phyloP scores from a whole-genome alignment of 306 rosid genomes.

The Canavalia gladiata region DNA sequence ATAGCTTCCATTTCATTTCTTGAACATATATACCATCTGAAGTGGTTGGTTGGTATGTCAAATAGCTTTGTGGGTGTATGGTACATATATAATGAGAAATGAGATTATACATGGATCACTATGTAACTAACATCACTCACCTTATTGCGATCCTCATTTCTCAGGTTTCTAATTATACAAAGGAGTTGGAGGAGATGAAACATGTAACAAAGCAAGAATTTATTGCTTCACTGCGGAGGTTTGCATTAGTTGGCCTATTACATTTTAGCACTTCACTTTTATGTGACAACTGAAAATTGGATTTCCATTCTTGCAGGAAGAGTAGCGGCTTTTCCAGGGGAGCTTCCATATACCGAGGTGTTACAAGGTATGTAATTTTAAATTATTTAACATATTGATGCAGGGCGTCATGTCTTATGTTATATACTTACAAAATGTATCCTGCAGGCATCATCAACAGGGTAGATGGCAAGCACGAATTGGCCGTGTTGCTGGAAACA shows the following conservation, averaged over 20 bases:
- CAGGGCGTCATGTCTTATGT: no score
- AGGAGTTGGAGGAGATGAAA: slow-evolving; percentile 94
- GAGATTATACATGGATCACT: neutral
- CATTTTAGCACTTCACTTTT: neutral
- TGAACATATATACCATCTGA: neutral
- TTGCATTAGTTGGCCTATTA: neutral
- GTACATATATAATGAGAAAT: neutral
- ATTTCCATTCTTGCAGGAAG: slow-evolving; percentile 63
- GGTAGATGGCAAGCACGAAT: slow-evolving; percentile 99
- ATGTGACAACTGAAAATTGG: neutral
- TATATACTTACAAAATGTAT: slow-evolving; percentile 7
- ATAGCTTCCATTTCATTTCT: neutral
- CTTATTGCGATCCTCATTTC: slow-evolving; percentile 11
- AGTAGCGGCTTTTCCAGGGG: slow-evolving; percentile 99
- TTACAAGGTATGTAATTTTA: slow-evolving; percentile 71
- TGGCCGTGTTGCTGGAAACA: slow-evolving; percentile 99
- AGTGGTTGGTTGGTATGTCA: neutral
- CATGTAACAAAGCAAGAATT: slow-evolving; percentile 92
- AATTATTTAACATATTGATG: neutral
- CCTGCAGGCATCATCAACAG: slow-evolving; percentile 93
- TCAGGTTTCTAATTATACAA: slow-evolving; percentile 76
- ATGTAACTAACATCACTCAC: neutral
- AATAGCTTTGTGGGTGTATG: neutral
- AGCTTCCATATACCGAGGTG: slow-evolving; percentile 94
- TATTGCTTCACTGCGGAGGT: slow-evolving; percentile 96